Evolutionary conservation across 352 stramenopile genomes (phyloP), one percentile per base, ranked within the genome.

Genomic region (Globisporangium spinosum): DNA sequence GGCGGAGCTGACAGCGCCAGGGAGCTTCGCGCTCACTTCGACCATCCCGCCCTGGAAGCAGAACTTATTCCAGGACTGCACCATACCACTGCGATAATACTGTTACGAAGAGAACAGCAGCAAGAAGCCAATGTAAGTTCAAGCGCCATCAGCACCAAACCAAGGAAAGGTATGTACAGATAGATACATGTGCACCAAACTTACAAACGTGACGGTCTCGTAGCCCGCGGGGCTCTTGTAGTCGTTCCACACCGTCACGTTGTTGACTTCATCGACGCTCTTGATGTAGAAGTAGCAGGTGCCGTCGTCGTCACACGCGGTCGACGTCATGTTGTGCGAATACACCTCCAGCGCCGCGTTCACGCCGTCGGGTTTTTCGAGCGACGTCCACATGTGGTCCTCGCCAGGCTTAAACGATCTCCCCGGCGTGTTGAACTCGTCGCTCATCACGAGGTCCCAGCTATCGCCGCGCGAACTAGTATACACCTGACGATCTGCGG

Each of bases 21-120:
- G 94, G 9, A 98, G 78, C 57, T 95, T 88, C 4, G 94, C 87
- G 27, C 84, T 76, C 9, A 97, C 83, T 74, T 98, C 93, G 8
- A 98, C 66, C 68, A 98, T 97, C 2, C 95, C 95, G 27, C 95
- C 95, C 49, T 97, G 96, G 72, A 97, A 98, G 72, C 94, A 98
- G 64, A 98, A 98, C 62, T 98, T 98, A 69, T 98, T 97, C 94
- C 94, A 98, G 1, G 78, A 88, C 72, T 98, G 92, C 0, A 98
- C 54, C 92, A 98, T 98, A 0, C 81, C 94, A 58, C 83, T 72
- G 20, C 22, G 49, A 13, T 56, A 56, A 20, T 25, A 54, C 49
- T 56, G 9, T 56, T 56, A 32, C 8, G 23, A 25, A 25, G 49
- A 27, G 49, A 17, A 59, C 23, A 40, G 40, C 22, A 68, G 9